A percentile compares a stretch with the other conserved stretches of the same genome.
These are phyloP conservation scores for Discostella pseudostelligera DNA, from an alignment of 108 stramenopile genomes.

Conservation along the genomic window DNA sequence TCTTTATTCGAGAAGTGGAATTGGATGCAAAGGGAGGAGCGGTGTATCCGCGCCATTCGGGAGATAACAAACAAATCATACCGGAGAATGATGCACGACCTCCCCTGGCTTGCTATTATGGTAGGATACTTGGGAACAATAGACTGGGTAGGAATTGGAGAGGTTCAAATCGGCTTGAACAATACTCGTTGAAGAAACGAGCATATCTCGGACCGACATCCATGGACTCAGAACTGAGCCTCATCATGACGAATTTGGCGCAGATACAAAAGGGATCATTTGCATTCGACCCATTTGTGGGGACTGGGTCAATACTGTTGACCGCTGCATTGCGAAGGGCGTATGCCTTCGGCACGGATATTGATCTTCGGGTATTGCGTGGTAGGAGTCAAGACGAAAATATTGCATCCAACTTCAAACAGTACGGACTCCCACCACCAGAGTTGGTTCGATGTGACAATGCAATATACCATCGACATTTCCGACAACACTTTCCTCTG, in stretches of 20 bases:
- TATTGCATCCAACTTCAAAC: constrained; percentile 84
- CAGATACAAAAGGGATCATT: constrained; percentile 56
- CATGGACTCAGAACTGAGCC: constrained; percentile 94
- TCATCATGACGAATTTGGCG: constrained; percentile 94
- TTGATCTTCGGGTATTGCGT: constrained; percentile 89
- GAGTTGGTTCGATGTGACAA: constrained; percentile 93
- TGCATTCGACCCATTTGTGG: constrained; percentile 95
- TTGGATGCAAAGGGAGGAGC: constrained; percentile 64
- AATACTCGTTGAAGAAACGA: constrained; percentile 90
- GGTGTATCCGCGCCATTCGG: constrained; percentile 49
- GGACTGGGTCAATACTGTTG: constrained; percentile 94
- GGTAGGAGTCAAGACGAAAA: constrained; percentile 71
- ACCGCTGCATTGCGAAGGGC: constrained; percentile 89
- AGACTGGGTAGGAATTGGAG: constrained; percentile 55
- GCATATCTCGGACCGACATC: constrained; percentile 95
- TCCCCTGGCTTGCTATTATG: constrained; percentile 78
- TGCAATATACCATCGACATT: constrained; percentile 84
- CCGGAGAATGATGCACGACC: constrained; percentile 63
- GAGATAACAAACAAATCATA: constrained; percentile 47
- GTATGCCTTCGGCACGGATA: constrained; percentile 90
- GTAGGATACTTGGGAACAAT: constrained; percentile 57
- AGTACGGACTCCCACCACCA: constrained; percentile 85
- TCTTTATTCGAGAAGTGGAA: constrained; percentile 76
- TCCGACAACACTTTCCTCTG: constrained; percentile 49
- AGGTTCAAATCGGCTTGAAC: constrained; percentile 57